Evolutionary conservation across 306 rosid genomes (phyloP).

Genomic region (Malus sylvestris): DNA sequence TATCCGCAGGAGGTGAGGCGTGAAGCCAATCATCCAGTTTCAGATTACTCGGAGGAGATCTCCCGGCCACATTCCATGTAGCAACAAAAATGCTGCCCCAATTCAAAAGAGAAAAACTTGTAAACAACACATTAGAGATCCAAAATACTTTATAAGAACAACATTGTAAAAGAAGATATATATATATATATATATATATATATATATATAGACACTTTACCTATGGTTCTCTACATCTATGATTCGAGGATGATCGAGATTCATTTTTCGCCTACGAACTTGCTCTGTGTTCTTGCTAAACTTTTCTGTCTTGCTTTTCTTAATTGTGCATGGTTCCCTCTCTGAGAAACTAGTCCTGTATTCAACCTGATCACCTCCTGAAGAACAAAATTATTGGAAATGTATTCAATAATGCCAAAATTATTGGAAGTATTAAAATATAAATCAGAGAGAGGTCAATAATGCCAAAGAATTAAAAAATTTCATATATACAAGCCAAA

Average conservation of each 20-base stretch:
- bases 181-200: too few species aligned
- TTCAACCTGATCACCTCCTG: slow-evolving; percentile 68
- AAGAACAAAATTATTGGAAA: slow-evolving; percentile 24
- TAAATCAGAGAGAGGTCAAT: not conserved
- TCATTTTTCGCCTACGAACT: slow-evolving; percentile 72
- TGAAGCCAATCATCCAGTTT: slow-evolving; percentile 93
- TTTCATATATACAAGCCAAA: slow-evolving; percentile 4
- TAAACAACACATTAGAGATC: slow-evolving; percentile 17
- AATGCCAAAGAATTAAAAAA: not conserved
- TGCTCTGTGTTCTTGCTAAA: slow-evolving; percentile 64
- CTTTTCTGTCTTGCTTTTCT: slow-evolving; percentile 96
- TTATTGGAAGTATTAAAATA: not conserved
- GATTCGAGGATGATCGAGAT: slow-evolving; percentile 94
- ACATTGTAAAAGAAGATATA: slow-evolving; percentile 6
- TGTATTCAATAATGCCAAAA: slow-evolving; percentile 5
- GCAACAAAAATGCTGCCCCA: slow-evolving; percentile 81
- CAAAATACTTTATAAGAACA: not conserved
- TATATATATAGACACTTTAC: slow-evolving; percentile 19
- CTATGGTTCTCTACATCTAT: slow-evolving; percentile 93
- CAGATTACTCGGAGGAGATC: slow-evolving; percentile 85
- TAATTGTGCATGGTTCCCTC: slow-evolving; percentile 84
- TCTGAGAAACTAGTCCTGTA: slow-evolving; percentile 89
- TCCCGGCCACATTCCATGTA: slow-evolving; percentile 99
- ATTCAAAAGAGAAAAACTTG: not conserved
- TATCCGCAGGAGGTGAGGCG: slow-evolving; percentile 92